Evolutionary conservation across 78 protist genomes (phyloP).

Genomic region (Dictyostelium purpureum): DNA sequence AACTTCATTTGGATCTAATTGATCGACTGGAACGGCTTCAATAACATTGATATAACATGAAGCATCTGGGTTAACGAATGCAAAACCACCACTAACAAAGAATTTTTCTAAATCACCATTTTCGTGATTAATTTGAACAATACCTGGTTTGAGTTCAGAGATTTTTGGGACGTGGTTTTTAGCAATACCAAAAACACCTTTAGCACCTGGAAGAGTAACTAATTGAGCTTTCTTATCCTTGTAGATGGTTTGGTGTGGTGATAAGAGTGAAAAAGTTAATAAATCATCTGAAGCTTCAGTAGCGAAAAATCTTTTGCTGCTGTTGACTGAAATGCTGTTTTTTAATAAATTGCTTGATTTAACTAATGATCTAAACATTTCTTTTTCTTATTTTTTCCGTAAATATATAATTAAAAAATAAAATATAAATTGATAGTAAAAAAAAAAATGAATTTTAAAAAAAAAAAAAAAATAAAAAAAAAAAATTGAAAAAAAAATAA

Average conservation of each 20-base stretch:
- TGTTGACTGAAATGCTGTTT: not conserved
- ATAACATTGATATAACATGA: conserved; percentile 71
- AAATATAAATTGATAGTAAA: not conserved
- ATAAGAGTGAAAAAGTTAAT: conserved; percentile 64
- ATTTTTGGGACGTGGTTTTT: conserved; percentile 77
- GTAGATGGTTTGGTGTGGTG: conserved; percentile 79
- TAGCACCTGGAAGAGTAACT: conserved; percentile 77
- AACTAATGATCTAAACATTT: conserved; percentile 1
- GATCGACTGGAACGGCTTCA: conserved; percentile 82
- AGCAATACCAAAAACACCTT: conserved; percentile 72
- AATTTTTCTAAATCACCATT: conserved; percentile 54
- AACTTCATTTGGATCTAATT: conserved; percentile 64
- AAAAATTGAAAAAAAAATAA: not conserved
- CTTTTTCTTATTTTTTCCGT: not conserved
- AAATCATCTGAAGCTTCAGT: conserved; percentile 32
- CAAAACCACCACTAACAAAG: conserved; percentile 82
- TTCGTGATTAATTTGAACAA: conserved; percentile 61
- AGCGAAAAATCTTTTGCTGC: conserved; percentile 38
- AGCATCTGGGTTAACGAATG: conserved; percentile 71
- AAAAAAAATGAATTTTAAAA: not conserved
- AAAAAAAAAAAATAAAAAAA: not conserved
- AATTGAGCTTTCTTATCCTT: conserved; percentile 63
- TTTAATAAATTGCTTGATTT: conserved; percentile 7
- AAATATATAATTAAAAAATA: not conserved
- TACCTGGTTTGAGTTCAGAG: conserved; percentile 80